Percentiles rank a stretch among this genome's conserved stretches.
phyloP scores from a whole-genome alignment of 2,329 filamentous ascomycete species.

The Diaporthe sp. region DNA sequence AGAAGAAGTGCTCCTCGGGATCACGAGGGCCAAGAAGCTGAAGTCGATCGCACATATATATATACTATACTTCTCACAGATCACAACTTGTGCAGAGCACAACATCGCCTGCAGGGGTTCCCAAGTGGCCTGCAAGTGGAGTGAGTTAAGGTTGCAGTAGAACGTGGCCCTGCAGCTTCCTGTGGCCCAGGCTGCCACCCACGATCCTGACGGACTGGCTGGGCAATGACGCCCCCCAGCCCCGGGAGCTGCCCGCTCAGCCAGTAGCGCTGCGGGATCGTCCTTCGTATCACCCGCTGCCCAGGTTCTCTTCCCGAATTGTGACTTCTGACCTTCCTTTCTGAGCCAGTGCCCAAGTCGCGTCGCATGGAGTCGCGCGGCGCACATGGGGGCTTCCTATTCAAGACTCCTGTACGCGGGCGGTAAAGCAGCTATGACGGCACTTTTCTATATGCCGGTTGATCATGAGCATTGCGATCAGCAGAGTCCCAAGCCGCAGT shows the following conservation, averaged over 20 bases:
- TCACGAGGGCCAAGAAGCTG: constrained; percentile 17
- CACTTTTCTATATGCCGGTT: background rate
- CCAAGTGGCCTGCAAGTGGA: background rate
- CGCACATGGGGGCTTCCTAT: constrained; percentile 4
- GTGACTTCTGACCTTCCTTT: constrained; percentile 22
- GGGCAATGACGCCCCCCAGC: constrained; percentile 15
- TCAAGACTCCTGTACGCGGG: background rate
- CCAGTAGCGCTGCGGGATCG: constrained; percentile 15
- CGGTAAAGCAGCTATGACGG: background rate
- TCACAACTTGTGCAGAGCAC: constrained; percentile 5
- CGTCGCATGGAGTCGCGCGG: constrained; percentile 5
- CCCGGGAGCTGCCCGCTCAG: background rate
- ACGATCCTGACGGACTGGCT: constrained; percentile 14
- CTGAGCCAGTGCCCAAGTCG: constrained; percentile 15
- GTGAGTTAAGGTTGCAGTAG: constrained; percentile 17
- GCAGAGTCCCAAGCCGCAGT: background rate
- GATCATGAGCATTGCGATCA: background rate
- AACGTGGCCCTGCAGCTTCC: constrained; percentile 13
- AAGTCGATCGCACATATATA: constrained; percentile 14
- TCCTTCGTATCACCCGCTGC: background rate
- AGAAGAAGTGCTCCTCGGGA: background rate
- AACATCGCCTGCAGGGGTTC: background rate
- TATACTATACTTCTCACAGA: background rate
- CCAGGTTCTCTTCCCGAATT: background rate
- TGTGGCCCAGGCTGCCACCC: constrained; percentile 15